Base-by-base conservation (phyloP, 1,139 yeast species). In the Lodderomyces parapsilosis region DNA sequence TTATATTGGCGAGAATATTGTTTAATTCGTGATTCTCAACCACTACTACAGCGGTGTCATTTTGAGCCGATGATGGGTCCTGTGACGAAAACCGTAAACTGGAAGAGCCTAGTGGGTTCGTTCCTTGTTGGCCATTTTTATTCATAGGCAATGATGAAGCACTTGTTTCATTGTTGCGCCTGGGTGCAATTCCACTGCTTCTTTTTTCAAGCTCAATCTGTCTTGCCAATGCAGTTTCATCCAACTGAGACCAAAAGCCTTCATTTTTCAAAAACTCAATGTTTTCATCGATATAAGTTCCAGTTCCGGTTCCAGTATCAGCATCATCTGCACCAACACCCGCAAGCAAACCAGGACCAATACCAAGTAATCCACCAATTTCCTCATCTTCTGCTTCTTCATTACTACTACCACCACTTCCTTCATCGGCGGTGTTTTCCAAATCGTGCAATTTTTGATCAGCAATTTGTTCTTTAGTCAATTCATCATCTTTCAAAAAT, bases 401-500 rank as follows among this genome's bases (percentile, higher is more conserved):
- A 15, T 48, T 52, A 6, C 6, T 53, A 47, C 22, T 17, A 2
- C 24, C 34, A 17, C 40, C 34, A 23, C 30, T 17, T 20, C 27
- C 39, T n/a, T 42, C 42, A 19, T 35, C 42, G 19, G 5, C 24
- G 20, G 14, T 18, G 10, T 11, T 40, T 6, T 40, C 48, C 20
- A 42, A 15, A 43, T 72, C 77, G 42, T 59, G 66, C 28, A 59
- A 48, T 48, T 68, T 67, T 47, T 68, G 76, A 48, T 72, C 76
- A 37, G 59, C 63, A 38, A 73, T 71, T 50, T 71, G 77, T 30
- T 63, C 77, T 35, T 54, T 55, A 2, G 75, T 67, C 45, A 73
- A 63, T 48, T 73, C 78, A 46, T 72, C 78, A 54, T 73, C 78
- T 42, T 59, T 61, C 45, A 73, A 60, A 46, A 69, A 66, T 28